phyloP scores from a whole-genome alignment of 306 rosid genomes.

The Hippophae gyantsensis region DNA sequence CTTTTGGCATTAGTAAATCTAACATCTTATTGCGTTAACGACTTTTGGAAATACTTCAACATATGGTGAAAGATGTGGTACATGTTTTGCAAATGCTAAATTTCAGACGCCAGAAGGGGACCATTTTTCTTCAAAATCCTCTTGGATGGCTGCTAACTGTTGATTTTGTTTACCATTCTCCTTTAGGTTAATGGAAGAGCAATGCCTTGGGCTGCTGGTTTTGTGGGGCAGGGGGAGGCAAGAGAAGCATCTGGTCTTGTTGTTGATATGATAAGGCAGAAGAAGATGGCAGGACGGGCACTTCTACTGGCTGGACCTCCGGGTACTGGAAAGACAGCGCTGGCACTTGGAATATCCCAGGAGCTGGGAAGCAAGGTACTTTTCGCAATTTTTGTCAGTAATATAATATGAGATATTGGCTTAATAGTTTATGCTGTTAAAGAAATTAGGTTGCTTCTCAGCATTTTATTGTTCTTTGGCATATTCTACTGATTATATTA shows the following conservation, averaged over 20 bases:
- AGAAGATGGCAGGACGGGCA: slow-evolving; percentile 98
- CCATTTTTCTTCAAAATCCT: not conserved
- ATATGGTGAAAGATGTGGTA: no score
- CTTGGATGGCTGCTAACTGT: slow-evolving; percentile 1
- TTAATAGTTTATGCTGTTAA: not conserved
- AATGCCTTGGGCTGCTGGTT: slow-evolving; percentile 70
- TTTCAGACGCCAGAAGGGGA: no score
- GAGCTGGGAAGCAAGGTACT: slow-evolving; percentile 96
- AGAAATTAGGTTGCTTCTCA: not conserved
- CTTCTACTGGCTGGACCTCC: slow-evolving; percentile 96
- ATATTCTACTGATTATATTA: slow-evolving; percentile 1
- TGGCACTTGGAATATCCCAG: slow-evolving; percentile 88
- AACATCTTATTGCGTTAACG: not conserved
- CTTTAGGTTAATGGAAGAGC: slow-evolving; percentile 66
- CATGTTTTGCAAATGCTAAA: not conserved
- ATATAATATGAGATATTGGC: not conserved
- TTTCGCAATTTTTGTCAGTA: slow-evolving; percentile 1
- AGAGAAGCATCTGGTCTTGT: slow-evolving; percentile 90
- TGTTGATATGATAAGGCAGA: slow-evolving; percentile 91
- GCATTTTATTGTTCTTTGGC: not conserved
- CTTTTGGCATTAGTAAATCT: no score
- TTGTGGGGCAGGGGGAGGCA: slow-evolving; percentile 92
- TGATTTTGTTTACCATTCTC: slow-evolving; percentile 4
- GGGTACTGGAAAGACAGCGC: slow-evolving; percentile 92
- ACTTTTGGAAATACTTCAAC: not conserved